Conservation (phyloP, 352 stramenopile species). For the Phytophthora brassicae region DNA sequence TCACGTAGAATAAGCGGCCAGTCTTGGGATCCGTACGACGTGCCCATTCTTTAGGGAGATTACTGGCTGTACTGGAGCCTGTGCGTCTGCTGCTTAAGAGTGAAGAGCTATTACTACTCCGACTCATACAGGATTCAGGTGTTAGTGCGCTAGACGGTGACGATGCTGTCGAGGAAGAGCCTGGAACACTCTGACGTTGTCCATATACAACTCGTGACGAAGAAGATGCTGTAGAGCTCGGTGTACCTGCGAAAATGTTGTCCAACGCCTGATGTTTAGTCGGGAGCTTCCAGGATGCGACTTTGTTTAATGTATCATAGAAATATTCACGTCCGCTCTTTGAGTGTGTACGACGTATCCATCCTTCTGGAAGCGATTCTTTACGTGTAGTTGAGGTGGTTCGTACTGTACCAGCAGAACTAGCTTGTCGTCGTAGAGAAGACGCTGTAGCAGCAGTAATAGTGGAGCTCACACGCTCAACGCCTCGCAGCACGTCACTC, state of each 20-base stretch:
- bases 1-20: conserved; percentile 80
- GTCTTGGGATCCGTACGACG: conserved; percentile 79
- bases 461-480: conserved; percentile 32
- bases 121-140: conserved; percentile 35
- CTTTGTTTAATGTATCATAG: conserved; percentile 72
- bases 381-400: conserved; percentile 33
- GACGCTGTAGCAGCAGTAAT: conserved; percentile 25
- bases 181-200: conserved; percentile 20
- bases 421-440: conserved; percentile 21
- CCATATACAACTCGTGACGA: conserved; percentile 16
- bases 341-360: conserved; percentile 72
- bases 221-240: conserved; percentile 13
- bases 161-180: conserved; percentile 32
- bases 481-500: conserved; percentile 29
- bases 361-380: conserved; percentile 61
- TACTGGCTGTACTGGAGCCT: conserved; percentile 20
- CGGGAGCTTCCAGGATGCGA: conserved; percentile 74
- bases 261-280: conserved; percentile 51
- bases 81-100: conserved; percentile 37
- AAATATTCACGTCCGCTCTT: conserved; percentile 77
- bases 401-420: conserved; percentile 6
- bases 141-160: conserved; percentile 44
- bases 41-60: conserved; percentile 79
- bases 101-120: conserved; percentile 9
- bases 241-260: conserved; percentile 49